Evolutionary conservation across 805 yeast genomes (phyloP), one percentile per base, ranked within the genome.

Genomic region (Candida saitoana): DNA sequence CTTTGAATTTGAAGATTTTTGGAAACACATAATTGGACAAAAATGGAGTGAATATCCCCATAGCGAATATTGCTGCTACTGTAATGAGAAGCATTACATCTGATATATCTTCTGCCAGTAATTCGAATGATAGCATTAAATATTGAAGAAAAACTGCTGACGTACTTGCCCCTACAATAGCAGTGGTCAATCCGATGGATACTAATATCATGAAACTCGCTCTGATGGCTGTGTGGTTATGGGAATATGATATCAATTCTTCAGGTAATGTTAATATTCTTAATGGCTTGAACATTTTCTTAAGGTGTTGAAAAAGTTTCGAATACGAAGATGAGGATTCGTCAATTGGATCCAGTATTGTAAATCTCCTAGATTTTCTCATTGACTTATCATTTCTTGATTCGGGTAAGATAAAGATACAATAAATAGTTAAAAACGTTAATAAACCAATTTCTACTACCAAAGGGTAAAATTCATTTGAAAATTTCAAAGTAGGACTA

Each of bases 91-190:
- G 74, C 42, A 82, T 56, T 38, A 71, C 71, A 38, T 71, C 67
- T 6, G 85, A 81, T 32, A 83, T 55, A 18, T 70, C 70, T 5
- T 64, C 67, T 8, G 84, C 65, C 3, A 59, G 57, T 82, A 87
- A 79, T 8, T 66, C 44, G 56, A 74, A 83, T 32, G 49, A 52
- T 51, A 62, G 78, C 3, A 80, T 71, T 0, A 77, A 73, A 48
- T 74, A 83, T 29, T 82, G 57, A 1, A 79, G 55, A 12, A 74
- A 38, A 3, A 77, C 62, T 3, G 68, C 49, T 0, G 71, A 61
- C 11, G 74, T 51, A 9, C 71, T 51, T 25, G 63, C 55, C 19
- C 66, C 42, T 8, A 73, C 41, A 0, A 73, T 52, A 36, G 52
- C 32, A 19, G 49, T 31, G 15, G 59, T 19, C 32, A 57, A 51